Conservation (phyloP, 129 eudicot species). For the Chrysanthemum seticuspe region DNA sequence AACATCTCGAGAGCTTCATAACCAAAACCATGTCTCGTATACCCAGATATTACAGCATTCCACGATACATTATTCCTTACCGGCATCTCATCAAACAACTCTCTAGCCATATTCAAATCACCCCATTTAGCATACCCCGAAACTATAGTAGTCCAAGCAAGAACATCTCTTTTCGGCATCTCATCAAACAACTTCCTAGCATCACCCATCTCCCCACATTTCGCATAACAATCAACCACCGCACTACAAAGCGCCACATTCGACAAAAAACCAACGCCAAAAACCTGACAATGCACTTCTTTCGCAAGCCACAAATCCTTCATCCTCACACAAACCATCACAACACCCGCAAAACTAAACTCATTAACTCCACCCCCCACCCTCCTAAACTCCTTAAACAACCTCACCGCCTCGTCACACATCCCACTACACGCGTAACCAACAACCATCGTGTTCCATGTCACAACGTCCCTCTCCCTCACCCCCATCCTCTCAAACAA, state of each 20-base stretch:
- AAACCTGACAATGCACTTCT: conserved; percentile 66
- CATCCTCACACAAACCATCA: conserved; percentile 51
- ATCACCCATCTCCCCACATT: conserved; percentile 54
- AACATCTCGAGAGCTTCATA: conserved; percentile 55
- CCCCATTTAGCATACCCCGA: conserved; percentile 70
- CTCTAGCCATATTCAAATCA: conserved; percentile 48
- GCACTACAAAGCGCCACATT: conserved; percentile 68
- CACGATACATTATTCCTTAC: conserved; percentile 62
- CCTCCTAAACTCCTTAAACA: conserved; percentile 48
- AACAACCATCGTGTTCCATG: conserved; percentile 78
- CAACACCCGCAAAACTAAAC: conserved; percentile 64
- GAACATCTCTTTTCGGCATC: conserved; percentile 53
- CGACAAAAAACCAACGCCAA: conserved; percentile 42
- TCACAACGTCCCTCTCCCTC: conserved; percentile 66
- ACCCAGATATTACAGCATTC: conserved; percentile 72
- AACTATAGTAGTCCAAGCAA: conserved; percentile 69
- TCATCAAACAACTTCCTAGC: conserved; percentile 70
- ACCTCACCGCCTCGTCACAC: conserved; percentile 48
- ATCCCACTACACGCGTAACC: conserved; percentile 58
- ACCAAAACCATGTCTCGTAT: conserved; percentile 54
- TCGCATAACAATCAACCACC: conserved; percentile 63
- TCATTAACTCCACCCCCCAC: conserved; percentile 44
- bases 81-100: conserved; percentile 59
- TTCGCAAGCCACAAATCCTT: conserved; percentile 46
- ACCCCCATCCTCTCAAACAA: conserved; percentile 63